Evolutionary conservation across 306 rosid genomes (phyloP).

Genomic region (Cicer pinnatifidum): DNA sequence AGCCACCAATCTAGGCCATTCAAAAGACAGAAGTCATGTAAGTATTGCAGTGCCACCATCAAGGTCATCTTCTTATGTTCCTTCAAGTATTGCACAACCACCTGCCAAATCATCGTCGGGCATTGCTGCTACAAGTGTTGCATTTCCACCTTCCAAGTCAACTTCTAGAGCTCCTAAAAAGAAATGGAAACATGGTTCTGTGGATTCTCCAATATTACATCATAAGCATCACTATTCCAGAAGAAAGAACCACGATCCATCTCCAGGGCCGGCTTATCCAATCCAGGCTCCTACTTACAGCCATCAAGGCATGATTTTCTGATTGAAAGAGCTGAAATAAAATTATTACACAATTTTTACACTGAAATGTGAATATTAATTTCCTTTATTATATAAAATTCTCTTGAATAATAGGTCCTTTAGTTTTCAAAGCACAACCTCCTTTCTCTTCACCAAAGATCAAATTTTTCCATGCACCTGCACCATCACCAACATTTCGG

Average conservation of each 20-base stretch:
- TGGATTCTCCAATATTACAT: constrained; percentile 51
- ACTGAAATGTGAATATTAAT: constrained; percentile 32
- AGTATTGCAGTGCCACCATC: constrained; percentile 60
- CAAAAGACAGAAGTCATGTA: constrained; percentile 37
- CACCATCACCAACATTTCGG: constrained; percentile 60
- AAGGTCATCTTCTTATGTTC: constrained; percentile 38
- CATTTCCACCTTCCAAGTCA: constrained; percentile 71
- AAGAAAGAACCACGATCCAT: constrained; percentile 48
- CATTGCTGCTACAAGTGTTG: constrained; percentile 47
- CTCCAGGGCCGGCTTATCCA: constrained; percentile 50
- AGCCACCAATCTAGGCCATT: constrained; percentile 51
- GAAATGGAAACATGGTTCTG: constrained; percentile 53
- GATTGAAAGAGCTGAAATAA: constrained; percentile 12
- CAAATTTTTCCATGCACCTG: constrained; percentile 50
- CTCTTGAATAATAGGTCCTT: constrained; percentile 53
- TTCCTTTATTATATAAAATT: constrained; percentile 15
- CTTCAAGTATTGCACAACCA: constrained; percentile 50
- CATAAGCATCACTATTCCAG: constrained; percentile 49
- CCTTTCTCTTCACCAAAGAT: constrained; percentile 56
- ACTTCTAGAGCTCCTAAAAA: constrained; percentile 47
- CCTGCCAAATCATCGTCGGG: constrained; percentile 43
- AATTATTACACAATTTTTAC: constrained; percentile 9
- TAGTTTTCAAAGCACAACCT: constrained; percentile 56
- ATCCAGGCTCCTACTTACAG: constrained; percentile 55
- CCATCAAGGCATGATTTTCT: constrained; percentile 62